phyloP scores from a whole-genome alignment of 2,329 filamentous ascomycete genomes.

The Penicillium psychrosexuale region DNA sequence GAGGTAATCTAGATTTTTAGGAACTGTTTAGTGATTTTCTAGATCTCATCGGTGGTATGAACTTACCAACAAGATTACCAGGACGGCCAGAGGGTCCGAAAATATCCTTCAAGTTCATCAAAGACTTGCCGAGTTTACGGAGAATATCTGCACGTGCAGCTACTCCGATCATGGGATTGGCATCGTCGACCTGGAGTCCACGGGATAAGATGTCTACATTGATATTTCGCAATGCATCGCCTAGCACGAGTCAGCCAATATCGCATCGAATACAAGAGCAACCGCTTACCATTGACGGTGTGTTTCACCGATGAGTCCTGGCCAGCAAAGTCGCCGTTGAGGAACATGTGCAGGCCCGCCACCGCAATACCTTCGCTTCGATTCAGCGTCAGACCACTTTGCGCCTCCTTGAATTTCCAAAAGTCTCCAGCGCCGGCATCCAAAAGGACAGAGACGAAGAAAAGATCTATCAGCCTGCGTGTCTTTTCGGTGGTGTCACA shows the following conservation, averaged over 20 bases:
- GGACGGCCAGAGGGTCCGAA: slow-evolving; percentile 47
- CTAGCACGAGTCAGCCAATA: slow-evolving; percentile 12
- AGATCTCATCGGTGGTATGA: neutral
- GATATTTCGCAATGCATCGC: slow-evolving; percentile 36
- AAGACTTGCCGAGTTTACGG: slow-evolving; percentile 43
- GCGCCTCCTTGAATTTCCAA: slow-evolving; percentile 49
- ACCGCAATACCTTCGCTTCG: slow-evolving; percentile 54
- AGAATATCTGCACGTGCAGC: slow-evolving; percentile 45
- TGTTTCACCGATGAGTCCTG: slow-evolving; percentile 8
- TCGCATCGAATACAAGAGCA: neutral
- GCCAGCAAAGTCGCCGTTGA: slow-evolving; percentile 40
- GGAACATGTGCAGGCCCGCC: slow-evolving; percentile 52
- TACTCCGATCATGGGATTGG: slow-evolving; percentile 49
- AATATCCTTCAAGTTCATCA: slow-evolving; percentile 38
- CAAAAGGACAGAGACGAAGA: slow-evolving; percentile 59
- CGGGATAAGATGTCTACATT: slow-evolving; percentile 33
- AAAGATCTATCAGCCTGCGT: slow-evolving; percentile 58
- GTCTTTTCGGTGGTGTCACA: slow-evolving; percentile 49
- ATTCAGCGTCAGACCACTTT: slow-evolving; percentile 28
- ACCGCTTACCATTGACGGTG: slow-evolving; percentile 37
- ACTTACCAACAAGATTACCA: slow-evolving; percentile 49
- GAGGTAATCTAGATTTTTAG: slow-evolving; percentile 40
- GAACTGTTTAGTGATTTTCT: neutral
- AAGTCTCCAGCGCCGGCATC: slow-evolving; percentile 55
- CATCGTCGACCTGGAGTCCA: slow-evolving; percentile 46